These are phyloP conservation scores for Alternaria rosae DNA, from an alignment of 2,329 filamentous ascomycete species.

Conservation along the genomic window DNA sequence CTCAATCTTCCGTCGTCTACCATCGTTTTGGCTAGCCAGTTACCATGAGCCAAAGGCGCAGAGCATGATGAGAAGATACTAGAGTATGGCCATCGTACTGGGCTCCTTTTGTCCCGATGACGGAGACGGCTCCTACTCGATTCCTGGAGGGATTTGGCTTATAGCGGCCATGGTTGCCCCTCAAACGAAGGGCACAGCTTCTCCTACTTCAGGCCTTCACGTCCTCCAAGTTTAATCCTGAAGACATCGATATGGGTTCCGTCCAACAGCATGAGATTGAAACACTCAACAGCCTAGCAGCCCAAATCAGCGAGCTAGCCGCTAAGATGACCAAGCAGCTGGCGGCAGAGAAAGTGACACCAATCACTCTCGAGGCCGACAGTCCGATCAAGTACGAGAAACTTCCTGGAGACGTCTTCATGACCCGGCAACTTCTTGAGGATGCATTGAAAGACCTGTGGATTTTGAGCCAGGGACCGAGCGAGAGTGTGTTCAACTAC, in stretches of 20 bases:
- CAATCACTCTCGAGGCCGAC: conserved; percentile 55
- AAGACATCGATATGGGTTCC: conserved; percentile 24
- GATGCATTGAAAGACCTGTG: conserved; percentile 58
- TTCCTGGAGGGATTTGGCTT: not conserved
- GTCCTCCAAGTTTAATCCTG: too few relatives aligned
- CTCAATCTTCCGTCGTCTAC: not conserved
- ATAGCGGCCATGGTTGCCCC: not conserved
- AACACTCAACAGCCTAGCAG: conserved; percentile 55
- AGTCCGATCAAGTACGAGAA: conserved; percentile 53
- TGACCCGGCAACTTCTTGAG: conserved; percentile 54
- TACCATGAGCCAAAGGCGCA: not conserved
- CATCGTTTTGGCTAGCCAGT: not conserved
- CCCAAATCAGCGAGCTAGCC: conserved; percentile 56
- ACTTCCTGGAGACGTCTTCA: conserved; percentile 55
- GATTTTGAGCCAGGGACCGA: conserved; percentile 58
- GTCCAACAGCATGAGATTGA: conserved; percentile 27
- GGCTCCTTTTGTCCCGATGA: not conserved
- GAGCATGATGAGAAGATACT: not conserved
- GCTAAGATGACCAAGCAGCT: conserved; percentile 52
- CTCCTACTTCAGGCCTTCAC: not conserved
- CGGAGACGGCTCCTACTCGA: not conserved
- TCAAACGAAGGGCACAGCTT: not conserved
- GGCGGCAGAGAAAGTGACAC: conserved; percentile 53
- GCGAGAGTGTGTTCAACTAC: conserved; percentile 58
- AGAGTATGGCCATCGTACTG: not conserved